A percentile compares a stretch with the other conserved stretches of the same genome.
Conservation (phyloP, 2,329 filamentous ascomycete genomes). For the Dactylonectria macrodidyma region DNA sequence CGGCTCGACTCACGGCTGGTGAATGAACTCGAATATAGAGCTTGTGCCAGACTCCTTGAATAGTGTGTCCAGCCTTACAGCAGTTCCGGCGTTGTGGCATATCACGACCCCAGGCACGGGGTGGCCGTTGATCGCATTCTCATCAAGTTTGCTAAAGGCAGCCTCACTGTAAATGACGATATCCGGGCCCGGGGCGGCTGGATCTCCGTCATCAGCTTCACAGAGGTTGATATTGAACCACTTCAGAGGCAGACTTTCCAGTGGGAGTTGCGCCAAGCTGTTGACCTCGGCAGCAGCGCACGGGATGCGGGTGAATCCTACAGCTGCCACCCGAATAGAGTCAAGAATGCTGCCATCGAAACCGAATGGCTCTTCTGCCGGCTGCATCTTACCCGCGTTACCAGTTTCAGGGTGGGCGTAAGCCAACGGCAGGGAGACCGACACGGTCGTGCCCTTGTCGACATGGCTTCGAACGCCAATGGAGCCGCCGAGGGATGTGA, state of each 20-base stretch:
- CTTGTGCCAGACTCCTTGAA: background rate
- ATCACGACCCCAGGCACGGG: conserved; percentile 3
- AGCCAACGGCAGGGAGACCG: conserved; percentile 61
- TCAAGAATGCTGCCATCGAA: conserved; percentile 3
- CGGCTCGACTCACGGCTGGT: conserved; percentile 5
- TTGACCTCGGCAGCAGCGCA: background rate
- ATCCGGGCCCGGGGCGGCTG: background rate
- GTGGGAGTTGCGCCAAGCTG: conserved; percentile 8
- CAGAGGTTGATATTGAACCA: conserved; percentile 10
- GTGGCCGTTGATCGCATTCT: background rate
- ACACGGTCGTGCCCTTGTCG: conserved; percentile 69
- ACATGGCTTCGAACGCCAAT: conserved; percentile 70
- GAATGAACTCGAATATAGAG: conserved; percentile 5
- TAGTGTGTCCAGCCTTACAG: background rate
- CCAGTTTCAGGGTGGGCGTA: background rate
- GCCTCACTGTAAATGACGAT: conserved; percentile 13
- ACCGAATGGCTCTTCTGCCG: background rate
- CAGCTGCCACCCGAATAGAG: background rate
- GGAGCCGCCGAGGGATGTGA: conserved; percentile 71
- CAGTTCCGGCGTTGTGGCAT: conserved; percentile 3
- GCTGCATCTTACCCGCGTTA: background rate
- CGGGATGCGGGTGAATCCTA: conserved; percentile 1
- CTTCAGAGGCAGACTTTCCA: conserved; percentile 12
- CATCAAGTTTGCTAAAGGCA: background rate
- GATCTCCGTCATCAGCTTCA: background rate